These are phyloP conservation scores for Pythium utonaiense DNA, from an alignment of 352 stramenopile species.

Conservation along the genomic window DNA sequence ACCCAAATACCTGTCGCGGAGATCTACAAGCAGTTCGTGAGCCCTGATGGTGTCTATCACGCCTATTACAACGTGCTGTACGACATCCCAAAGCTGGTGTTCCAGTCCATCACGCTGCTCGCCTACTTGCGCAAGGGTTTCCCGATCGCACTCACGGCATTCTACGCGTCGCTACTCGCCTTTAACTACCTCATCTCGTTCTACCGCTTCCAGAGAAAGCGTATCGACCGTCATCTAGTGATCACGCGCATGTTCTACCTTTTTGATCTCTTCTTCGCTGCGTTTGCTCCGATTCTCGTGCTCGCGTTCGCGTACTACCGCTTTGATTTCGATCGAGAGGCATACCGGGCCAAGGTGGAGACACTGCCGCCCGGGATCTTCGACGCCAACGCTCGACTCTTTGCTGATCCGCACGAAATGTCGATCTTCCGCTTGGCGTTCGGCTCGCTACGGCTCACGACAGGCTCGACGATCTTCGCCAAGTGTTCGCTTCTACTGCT, in stretches of 20 bases:
- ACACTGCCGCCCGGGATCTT: constrained; percentile 17
- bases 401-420: constrained; percentile 24
- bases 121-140: constrained; percentile 26
- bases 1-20: background rate
- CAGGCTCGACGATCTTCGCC: constrained; percentile 5
- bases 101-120: constrained; percentile 20
- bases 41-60: constrained; percentile 11
- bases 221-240: constrained; percentile 11
- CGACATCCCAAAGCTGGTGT: constrained; percentile 25
- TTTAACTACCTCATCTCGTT: constrained; percentile 28
- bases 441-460: constrained; percentile 18
- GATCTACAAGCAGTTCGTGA: background rate
- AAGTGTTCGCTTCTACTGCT: constrained; percentile 23
- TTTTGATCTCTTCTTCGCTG: constrained; percentile 35
- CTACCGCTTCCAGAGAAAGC: constrained; percentile 24
- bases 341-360: constrained; percentile 9
- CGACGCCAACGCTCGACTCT: constrained; percentile 21
- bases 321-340: constrained; percentile 23
- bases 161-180: constrained; percentile 22
- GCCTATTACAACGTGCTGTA: constrained; percentile 20
- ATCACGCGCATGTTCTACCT: constrained; percentile 22
- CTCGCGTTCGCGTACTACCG: constrained; percentile 22
- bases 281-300: constrained; percentile 27
- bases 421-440: constrained; percentile 23
- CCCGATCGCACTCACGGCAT: constrained; percentile 22